These are phyloP conservation scores for Zymoseptoria brevis DNA, from an alignment of 2,329 filamentous ascomycete genomes.

Conservation along the genomic window DNA sequence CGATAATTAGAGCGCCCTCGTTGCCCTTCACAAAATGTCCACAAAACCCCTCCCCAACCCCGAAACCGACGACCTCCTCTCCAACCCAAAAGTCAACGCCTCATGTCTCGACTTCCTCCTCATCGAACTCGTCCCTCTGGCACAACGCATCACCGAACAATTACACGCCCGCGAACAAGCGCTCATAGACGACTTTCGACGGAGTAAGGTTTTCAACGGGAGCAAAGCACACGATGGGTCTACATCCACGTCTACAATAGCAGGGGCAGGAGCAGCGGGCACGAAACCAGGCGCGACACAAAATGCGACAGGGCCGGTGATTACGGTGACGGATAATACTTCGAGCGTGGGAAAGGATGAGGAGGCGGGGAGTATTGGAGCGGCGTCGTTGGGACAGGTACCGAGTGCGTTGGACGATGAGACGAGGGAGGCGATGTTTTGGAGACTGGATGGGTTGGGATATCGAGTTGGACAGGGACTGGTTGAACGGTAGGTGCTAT, in stretches of 20 bases:
- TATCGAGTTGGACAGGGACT: slow-evolving; percentile 90
- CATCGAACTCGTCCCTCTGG: slow-evolving; percentile 93
- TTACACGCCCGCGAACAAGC: slow-evolving; percentile 48
- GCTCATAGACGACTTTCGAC: slow-evolving; percentile 27
- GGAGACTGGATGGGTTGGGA: slow-evolving; percentile 71
- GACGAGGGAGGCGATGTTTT: slow-evolving; percentile 75
- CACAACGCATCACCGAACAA: slow-evolving; percentile 74
- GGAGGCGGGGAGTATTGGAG: not conserved
- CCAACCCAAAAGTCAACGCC: slow-evolving; percentile 49
- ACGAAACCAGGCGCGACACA: slow-evolving; percentile 2
- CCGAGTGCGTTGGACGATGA: slow-evolving; percentile 55
- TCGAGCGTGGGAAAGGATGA: slow-evolving; percentile 4
- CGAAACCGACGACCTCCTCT: slow-evolving; percentile 17
- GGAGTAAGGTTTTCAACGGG: slow-evolving; percentile 22
- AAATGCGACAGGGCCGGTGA: slow-evolving; percentile 10
- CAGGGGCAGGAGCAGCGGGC: slow-evolving; percentile 2
- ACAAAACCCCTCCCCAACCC: slow-evolving; percentile 5
- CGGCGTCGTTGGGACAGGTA: slow-evolving; percentile 7
- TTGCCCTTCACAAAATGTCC: slow-evolving; percentile 6
- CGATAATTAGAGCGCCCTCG: not conserved
- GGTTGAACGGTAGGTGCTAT: slow-evolving; percentile 69
- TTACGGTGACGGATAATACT: slow-evolving; percentile 12
- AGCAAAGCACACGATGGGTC: slow-evolving; percentile 2
- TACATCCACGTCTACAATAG: slow-evolving; percentile 20
- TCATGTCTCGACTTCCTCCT: slow-evolving; percentile 90